A percentile compares a stretch with the other conserved stretches of the same genome.
Conservation (phyloP, 371 early-diverging fungal species). For the Dinochytrium kinnereticum region DNA sequence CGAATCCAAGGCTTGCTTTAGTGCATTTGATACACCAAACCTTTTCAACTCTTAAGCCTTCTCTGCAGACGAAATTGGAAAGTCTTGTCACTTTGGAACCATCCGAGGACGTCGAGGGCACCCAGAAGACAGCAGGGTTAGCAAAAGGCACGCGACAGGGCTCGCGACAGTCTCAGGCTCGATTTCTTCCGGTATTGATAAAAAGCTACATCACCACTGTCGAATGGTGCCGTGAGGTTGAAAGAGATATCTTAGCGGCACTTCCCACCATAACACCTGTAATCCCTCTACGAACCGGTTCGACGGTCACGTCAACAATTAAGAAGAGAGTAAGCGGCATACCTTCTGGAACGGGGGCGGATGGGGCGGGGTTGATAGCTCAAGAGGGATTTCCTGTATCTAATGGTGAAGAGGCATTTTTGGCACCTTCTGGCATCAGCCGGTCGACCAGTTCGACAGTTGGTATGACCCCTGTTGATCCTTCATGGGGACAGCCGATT, state of each 20-base stretch:
- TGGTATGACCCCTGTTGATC: conserved; percentile 9
- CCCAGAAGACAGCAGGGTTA: neutral
- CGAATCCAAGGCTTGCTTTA: conserved; percentile 57
- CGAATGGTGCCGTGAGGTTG: conserved; percentile 18
- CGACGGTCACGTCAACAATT: neutral
- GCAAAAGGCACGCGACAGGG: neutral
- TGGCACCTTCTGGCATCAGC: neutral
- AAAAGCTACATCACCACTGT: conserved; percentile 13
- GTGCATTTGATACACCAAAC: conserved; percentile 62
- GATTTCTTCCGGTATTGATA: conserved; percentile 2
- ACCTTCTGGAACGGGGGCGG: neutral
- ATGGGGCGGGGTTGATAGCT: neutral
- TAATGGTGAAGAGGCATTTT: neutral
- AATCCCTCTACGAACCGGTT: no score
- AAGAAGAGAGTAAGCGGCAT: neutral
- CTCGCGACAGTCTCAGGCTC: neutral
- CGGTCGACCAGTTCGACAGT: no score
- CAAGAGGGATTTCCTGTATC: neutral
- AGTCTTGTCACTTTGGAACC: conserved; percentile 28
- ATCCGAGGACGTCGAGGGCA: neutral
- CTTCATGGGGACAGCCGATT: conserved; percentile 34
- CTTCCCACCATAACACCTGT: neutral
- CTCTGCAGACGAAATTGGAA: conserved; percentile 53
- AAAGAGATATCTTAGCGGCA: neutral
- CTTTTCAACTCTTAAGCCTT: conserved; percentile 63